Evolutionary conservation across 2,329 filamentous ascomycete genomes (phyloP).

Genomic region (Acarospora socialis): DNA sequence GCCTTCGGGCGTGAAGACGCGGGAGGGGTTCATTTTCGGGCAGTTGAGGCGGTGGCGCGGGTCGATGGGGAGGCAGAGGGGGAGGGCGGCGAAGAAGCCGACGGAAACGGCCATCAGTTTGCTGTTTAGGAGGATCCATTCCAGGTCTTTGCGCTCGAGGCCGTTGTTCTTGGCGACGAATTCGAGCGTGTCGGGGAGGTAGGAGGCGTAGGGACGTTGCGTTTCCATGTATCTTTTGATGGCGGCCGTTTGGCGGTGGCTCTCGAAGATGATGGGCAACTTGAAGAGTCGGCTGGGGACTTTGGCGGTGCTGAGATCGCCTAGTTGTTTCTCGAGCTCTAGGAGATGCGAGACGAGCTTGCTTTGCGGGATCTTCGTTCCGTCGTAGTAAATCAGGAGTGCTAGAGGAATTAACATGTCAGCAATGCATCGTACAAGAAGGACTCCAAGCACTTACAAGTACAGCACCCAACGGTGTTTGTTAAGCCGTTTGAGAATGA

Average conservation of each 20-base stretch:
- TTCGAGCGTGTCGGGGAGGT: constrained; percentile 46
- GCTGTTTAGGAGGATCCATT: constrained; percentile 36
- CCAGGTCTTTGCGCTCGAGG: constrained; percentile 34
- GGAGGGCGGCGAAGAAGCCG: constrained; percentile 42
- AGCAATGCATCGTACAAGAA: neutral
- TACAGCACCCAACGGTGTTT: constrained; percentile 38
- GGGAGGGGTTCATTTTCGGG: constrained; percentile 43
- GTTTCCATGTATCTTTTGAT: constrained; percentile 47
- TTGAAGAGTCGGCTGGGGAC: constrained; percentile 32
- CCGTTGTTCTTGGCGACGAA: constrained; percentile 44
- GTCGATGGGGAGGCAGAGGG: constrained; percentile 38
- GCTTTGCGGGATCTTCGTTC: constrained; percentile 24
- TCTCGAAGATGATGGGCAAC: constrained; percentile 31
- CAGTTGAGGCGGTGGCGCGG: constrained; percentile 39
- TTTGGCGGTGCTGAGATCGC: constrained; percentile 26
- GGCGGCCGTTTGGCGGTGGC: constrained; percentile 31
- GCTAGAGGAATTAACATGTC: constrained; percentile 13
- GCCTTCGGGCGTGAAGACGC: constrained; percentile 43
- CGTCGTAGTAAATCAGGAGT: constrained; percentile 33
- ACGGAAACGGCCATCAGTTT: constrained; percentile 39
- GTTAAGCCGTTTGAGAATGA: constrained; percentile 28
- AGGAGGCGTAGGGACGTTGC: constrained; percentile 45
- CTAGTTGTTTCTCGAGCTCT: constrained; percentile 25
- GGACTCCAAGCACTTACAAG: constrained; percentile 16
- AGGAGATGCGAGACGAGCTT: constrained; percentile 25